A percentile compares a stretch with the other conserved stretches of the same genome.
Evolutionary conservation across 768 basidiomycete species (phyloP).

Genomic region (Gymnopilus dilepis): DNA sequence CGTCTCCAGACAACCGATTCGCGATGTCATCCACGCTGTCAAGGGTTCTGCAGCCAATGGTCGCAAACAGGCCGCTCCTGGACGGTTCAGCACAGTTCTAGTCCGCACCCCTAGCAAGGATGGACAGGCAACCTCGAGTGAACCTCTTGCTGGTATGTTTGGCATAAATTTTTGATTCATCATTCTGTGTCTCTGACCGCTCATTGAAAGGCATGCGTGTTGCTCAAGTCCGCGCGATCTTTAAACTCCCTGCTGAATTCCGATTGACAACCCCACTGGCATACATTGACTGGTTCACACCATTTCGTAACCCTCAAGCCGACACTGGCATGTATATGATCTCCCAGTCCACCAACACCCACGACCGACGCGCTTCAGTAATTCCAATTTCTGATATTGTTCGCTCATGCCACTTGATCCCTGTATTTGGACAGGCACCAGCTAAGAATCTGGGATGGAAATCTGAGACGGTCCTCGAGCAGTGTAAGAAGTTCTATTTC

Average conservation of each 20-base stretch:
- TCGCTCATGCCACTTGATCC: too few relatives aligned
- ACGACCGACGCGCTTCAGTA: too few relatives aligned
- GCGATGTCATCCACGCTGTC: constrained; percentile 24
- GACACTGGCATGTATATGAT: not conserved
- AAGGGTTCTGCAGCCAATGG: constrained; percentile 15
- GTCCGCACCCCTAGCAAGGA: constrained; percentile 2
- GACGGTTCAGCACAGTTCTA: constrained; percentile 29
- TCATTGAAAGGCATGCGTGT: constrained; percentile 20
- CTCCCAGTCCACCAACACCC: too few relatives aligned
- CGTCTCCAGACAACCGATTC: not conserved
- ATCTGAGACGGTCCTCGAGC: not conserved
- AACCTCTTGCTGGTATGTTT: not conserved
- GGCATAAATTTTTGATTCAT: not conserved
- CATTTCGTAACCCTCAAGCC: not conserved
- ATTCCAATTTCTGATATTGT: too few relatives aligned
- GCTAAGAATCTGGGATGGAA: not conserved
- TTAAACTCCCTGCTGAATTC: constrained; percentile 24
- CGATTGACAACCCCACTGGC: not conserved
- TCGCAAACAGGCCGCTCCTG: constrained; percentile 20
- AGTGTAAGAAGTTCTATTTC: not conserved
- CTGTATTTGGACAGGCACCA: not conserved
- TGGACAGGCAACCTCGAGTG: not conserved
- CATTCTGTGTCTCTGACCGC: not conserved
- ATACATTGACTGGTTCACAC: not conserved
- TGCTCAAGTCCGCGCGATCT: constrained; percentile 32